Evolutionary conservation across 1,284 basidiomycete genomes (phyloP), one percentile per base, ranked within the genome.

Genomic region (Leccinum subrobustum): DNA sequence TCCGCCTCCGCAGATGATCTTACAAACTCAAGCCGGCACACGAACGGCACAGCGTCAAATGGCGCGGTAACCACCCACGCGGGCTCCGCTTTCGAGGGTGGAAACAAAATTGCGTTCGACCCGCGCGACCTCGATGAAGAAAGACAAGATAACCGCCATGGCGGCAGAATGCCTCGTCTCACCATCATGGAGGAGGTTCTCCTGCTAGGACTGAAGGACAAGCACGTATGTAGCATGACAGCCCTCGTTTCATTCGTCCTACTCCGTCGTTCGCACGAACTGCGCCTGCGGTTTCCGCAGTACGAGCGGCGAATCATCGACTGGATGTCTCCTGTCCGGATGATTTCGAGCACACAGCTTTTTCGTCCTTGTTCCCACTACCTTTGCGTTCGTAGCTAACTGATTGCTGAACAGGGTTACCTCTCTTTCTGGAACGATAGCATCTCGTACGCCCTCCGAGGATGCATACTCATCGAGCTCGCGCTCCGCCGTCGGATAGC

Each of bases 371-470:
- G 31, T 42, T 14, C 23, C 6, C 4, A n/a, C 50, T 57, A 11
- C 12, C 55, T 56, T 18, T 31, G 33, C 64, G 90, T 37, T 39
- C 23, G n/a, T 59, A n/a, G 31, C 64, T 73, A 55, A 72, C 64
- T 71, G 54, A 72, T 29, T 9, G 6, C 62, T 23, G 4, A n/a
- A 58, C 67, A 95, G 91, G 94, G 93, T 48, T 96, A 96, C 74
- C 85, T 96, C 18, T 95, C 93, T 1, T 96, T 97, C 75, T 96
- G 93, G 95, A 98, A 98, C 75, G 95, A 98, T 80, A 97, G 96
- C 77, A 98, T 97, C 66, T 96, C 94, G 0, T 98, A 98, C 75
- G 94, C 95, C 12, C 83, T 98, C 2, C 86, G 95, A 18, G 95
- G 95, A 3, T 97, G 95, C 75, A 97, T 98, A 70, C 84, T 98